A percentile compares a stretch with the other conserved stretches of the same genome.
phyloP scores from a whole-genome alignment of 305 asterid species.

The Striga hermonthica region DNA sequence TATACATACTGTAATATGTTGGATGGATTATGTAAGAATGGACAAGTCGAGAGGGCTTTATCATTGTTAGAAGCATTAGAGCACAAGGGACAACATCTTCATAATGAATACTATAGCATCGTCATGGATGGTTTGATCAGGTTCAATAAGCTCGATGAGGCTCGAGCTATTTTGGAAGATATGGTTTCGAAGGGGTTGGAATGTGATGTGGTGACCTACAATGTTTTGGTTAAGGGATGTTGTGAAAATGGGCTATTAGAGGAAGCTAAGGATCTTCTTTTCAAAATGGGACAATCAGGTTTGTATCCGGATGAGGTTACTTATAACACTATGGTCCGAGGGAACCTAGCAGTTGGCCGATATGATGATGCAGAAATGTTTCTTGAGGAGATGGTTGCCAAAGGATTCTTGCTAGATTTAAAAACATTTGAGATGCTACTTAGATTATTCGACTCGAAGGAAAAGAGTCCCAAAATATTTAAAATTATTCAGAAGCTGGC shows the following conservation, averaged over 20 bases:
- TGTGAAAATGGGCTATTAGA: background rate
- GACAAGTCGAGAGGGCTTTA: background rate
- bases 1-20: too few species aligned
- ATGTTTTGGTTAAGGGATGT: background rate
- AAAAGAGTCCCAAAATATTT: background rate
- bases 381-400: too few species aligned
- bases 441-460: background rate
- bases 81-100: background rate
- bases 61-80: background rate
- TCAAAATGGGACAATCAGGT: background rate
- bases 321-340: background rate
- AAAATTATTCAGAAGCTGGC: constrained; percentile 10
- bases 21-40: background rate
- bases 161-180: background rate
- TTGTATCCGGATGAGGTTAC: background rate
- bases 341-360: background rate
- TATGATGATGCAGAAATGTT: background rate
- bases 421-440: background rate
- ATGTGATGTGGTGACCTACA: constrained; percentile 1
- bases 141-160: background rate
- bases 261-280: background rate
- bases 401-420: too few species aligned
- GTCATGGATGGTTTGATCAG: background rate
- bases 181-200: background rate
- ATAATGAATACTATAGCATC: background rate